Conservation (phyloP, 768 basidiomycete genomes). For the Austroboletus eburneus region DNA sequence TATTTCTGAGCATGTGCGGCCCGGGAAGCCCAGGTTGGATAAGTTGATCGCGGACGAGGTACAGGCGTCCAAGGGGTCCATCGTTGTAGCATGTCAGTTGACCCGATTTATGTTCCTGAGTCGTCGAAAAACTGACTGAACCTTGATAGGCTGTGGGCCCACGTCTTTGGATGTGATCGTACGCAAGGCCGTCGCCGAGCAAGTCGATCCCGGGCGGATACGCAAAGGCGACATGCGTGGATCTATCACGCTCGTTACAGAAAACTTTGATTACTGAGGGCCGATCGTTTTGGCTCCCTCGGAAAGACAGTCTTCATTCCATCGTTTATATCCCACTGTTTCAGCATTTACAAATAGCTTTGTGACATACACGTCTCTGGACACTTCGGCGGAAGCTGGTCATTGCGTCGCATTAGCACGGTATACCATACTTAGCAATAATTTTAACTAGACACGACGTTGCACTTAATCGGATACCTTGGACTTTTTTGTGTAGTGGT, state of each 20-base stretch:
- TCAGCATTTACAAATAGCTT: slow-evolving; percentile 9
- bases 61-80: slow-evolving; percentile 45
- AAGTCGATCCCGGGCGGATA: slow-evolving; percentile 54
- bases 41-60: slow-evolving; percentile 65
- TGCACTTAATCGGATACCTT: not conserved
- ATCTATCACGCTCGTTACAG: slow-evolving; percentile 56
- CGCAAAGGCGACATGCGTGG: slow-evolving; percentile 55
- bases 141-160: slow-evolving; percentile 64
- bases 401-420: not conserved
- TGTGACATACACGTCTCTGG: not conserved
- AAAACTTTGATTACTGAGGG: slow-evolving; percentile 65
- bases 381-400: too few relatives aligned
- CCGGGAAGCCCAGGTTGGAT: slow-evolving; percentile 64
- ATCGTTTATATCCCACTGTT: not conserved
- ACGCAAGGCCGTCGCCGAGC: slow-evolving; percentile 56
- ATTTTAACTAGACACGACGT: too few relatives aligned
- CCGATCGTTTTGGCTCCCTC: too few relatives aligned
- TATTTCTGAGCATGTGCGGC: slow-evolving; percentile 58
- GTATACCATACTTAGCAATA: too few relatives aligned
- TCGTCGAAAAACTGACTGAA: not conserved
- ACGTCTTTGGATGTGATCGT: slow-evolving; percentile 64
- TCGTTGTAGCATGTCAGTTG: slow-evolving; percentile 68
- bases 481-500: not conserved
- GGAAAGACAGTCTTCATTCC: not conserved
- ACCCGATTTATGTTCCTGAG: not conserved